These are phyloP conservation scores for Desmodesmus armatus DNA, from an alignment of 139 green algal species.

Conservation along the genomic window DNA sequence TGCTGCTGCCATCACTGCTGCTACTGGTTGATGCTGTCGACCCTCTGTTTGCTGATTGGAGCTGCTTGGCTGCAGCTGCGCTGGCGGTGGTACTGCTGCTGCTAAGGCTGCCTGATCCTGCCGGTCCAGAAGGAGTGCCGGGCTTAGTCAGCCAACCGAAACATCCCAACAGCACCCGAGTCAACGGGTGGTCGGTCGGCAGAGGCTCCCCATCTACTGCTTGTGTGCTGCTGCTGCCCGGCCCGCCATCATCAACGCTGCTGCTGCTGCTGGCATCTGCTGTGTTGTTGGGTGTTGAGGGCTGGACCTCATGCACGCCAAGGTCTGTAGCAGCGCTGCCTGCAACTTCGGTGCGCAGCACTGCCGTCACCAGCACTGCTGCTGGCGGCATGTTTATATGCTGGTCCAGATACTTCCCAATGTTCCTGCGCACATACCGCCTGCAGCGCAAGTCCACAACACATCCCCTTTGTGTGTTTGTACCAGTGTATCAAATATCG, in stretches of 20 bases:
- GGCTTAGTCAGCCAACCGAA: too few species aligned
- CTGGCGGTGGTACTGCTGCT: constrained; percentile 9
- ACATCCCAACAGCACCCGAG: not conserved
- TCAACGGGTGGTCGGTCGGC: too few species aligned
- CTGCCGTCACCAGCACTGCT: constrained; percentile 67
- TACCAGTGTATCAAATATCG: too few species aligned
- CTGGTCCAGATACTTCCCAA: constrained; percentile 64
- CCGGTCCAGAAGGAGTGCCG: not conserved
- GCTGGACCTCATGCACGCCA: not conserved
- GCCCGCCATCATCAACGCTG: too few species aligned
- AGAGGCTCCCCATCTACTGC: not conserved
- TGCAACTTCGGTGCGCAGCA: constrained; percentile 48
- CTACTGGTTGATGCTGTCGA: not conserved
- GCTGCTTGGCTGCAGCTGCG: not conserved
- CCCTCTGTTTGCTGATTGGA: too few species aligned
- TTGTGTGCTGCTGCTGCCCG: not conserved
- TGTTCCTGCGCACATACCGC: constrained; percentile 56
- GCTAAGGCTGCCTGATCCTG: not conserved
- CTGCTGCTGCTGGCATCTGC: constrained; percentile 9
- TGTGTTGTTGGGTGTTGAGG: not conserved
- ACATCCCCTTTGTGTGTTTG: not conserved
- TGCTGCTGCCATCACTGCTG: constrained; percentile 21
- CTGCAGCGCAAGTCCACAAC: not conserved
- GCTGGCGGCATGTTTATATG: constrained; percentile 68
- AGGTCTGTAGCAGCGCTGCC: not conserved